Base-by-base conservation (phyloP, 1,284 basidiomycete species). In the Porogramme epimiltina region DNA sequence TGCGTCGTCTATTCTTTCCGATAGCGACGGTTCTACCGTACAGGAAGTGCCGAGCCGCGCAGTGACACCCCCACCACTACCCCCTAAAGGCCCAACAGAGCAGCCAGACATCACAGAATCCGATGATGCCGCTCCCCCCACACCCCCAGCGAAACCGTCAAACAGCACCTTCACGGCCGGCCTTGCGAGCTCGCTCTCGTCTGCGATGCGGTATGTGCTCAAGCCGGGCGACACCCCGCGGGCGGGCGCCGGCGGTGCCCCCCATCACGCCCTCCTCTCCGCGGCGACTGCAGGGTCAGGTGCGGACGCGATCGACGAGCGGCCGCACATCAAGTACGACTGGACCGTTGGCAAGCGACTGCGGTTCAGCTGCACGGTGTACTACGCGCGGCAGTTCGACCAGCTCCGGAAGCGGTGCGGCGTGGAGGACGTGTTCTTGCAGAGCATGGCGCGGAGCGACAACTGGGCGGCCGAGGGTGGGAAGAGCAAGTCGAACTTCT, bases 361-460 rank as follows among this genome's bases (percentile, higher is more conserved):
- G 47, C 85, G 81, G 67, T 85, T 91, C 63, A 85, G 83, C 63
- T 91, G 88, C 63, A 91, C 84, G 8, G 84, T 86, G 15, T 91
- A 90, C 66, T 91, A 87, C 64, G 89, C 89, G 34, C 81, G 81
- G 54, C 85, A 91, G 64, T 91, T 92, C 64, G 87, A 90, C 62
- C 66, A 72, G 24, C 70, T 91, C 15, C 69, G 89, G 40, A 71
- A 74, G 55, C 68, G 83, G 54, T 91, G 88, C 65, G 87, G 84
- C 3, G 76, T 91, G 37, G 82, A 85, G 51, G 81, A 83, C 45
- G 66, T 71, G 1, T 84, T 85, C 59, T 56, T 87, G 49, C 75
- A 76, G 63, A 89, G 86, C 64, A 63, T 91, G 52, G 74, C 76
- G n/a, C 66, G 72, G 46, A 84, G 84, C 58, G 72, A 76, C 45